Evolutionary conservation across 306 rosid genomes (phyloP), one percentile per base, ranked within the genome.

Genomic region (Cicer yamashitae): DNA sequence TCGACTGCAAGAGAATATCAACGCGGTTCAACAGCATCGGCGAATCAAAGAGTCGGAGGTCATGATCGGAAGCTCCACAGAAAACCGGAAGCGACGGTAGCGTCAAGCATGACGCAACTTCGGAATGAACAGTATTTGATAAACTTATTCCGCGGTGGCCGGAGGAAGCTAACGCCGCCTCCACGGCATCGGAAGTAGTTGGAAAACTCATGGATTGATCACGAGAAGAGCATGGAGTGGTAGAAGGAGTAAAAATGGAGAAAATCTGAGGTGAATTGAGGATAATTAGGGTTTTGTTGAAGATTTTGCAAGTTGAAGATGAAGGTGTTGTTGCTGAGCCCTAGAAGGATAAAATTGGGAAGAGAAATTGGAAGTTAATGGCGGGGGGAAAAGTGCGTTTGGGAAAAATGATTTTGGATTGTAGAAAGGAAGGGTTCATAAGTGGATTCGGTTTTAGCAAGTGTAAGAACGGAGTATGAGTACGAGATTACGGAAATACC

Each of bases 31-130:
- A 70, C 73, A 73, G 70, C 80, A 86, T 75, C 69, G 88, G 91
- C 59, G 72, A 82, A 75, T 92, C 98, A 39, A 87, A 78, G 66
- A 96, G 84, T 20, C 82, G 86, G 63, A 90, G 90, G 60, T 88
- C 91, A 69, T 79, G 91, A 71, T 84, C 90, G 52, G 97, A 85
- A 15, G 90, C 86, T 3, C 98, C 98, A 43, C 91, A 94, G 88
- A 90, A 92, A 43, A 94, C 93, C 53, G 97, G 99, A 25, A 94
- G 93, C 63, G 96, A 89, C 9, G 97, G 97, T 82, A 94, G 62
- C 78, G 97, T 97, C 82, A 94, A 80, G 93, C 91, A 90, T 0
- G 97, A 82, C 18, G 97, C 94, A 61, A 90, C 92, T 73, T 96
- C 99, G 40, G 99, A 96, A 81, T 92, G 97, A 39, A 89, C 47